Evolutionary conservation across 345 rosid species (phyloP).

Genomic region (Reutealis trisperma): DNA sequence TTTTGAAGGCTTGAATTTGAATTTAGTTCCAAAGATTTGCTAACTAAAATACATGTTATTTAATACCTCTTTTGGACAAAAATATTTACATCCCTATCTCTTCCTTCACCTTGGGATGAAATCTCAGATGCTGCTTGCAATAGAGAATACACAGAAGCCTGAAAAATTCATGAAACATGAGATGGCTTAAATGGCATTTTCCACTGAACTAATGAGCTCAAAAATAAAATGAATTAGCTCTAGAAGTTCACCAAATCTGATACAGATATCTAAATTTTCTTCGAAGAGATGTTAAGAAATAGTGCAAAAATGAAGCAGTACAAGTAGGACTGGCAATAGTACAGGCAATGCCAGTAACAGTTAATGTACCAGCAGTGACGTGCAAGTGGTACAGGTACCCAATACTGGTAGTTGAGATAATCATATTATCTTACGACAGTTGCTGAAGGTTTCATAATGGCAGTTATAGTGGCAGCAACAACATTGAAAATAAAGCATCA

Average conservation of each 20-base stretch:
- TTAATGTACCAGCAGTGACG: not conserved
- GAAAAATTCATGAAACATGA: conserved; percentile 38
- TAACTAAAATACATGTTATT: not conserved
- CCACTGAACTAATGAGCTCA: not conserved
- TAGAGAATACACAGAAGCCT: conserved; percentile 84
- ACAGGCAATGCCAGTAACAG: not conserved
- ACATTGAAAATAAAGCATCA: not conserved
- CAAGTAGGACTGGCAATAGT: not conserved
- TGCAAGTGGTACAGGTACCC: not conserved
- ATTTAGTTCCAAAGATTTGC: not conserved
- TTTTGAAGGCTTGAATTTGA: conserved; percentile 21
- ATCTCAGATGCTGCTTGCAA: conserved; percentile 90
- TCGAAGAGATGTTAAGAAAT: not conserved
- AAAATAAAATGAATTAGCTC: not conserved
- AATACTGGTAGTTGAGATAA: not conserved
- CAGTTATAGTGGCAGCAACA: not conserved
- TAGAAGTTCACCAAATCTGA: not conserved
- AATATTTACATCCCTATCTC: conserved; percentile 70
- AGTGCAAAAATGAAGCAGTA: not conserved
- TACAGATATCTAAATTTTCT: not conserved
- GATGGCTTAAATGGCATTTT: conserved; percentile 23
- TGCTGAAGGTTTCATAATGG: not conserved
- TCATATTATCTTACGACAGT: not conserved
- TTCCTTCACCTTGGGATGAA: conserved; percentile 69
- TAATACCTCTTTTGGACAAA: conserved; percentile 83